These are phyloP conservation scores for Raddia distichophylla DNA, from an alignment of 176 grass and related monocot genomes.

Conservation along the genomic window DNA sequence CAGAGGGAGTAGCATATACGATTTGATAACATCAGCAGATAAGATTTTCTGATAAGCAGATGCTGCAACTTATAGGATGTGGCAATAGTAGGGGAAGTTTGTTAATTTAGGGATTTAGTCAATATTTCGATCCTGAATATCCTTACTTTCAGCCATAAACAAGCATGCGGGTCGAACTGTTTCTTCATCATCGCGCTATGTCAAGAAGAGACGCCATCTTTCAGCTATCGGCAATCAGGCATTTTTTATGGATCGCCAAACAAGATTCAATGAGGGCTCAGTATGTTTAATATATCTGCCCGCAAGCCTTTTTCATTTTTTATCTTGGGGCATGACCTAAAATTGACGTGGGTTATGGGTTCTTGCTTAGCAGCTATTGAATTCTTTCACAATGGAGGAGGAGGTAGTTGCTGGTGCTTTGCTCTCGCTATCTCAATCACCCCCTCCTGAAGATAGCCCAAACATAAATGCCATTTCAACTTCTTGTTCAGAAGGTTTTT, in stretches of 20 bases:
- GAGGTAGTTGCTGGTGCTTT: constrained; percentile 61
- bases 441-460: constrained; percentile 17
- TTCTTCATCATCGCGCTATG: constrained; percentile 38
- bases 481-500: constrained; percentile 52
- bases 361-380: constrained; percentile 40
- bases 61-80: not conserved
- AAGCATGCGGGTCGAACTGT: constrained; percentile 33
- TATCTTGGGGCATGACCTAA: not conserved
- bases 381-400: constrained; percentile 58
- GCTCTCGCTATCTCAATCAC: constrained; percentile 42
- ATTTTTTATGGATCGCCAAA: constrained; percentile 8
- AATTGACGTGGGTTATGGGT: constrained; percentile 13
- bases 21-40: not conserved
- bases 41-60: not conserved
- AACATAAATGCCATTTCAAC: constrained; percentile 37
- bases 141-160: constrained; percentile 64
- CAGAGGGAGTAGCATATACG: too few species aligned
- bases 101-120: not conserved
- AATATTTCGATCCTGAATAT: constrained; percentile 1
- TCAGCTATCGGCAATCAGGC: constrained; percentile 48
- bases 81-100: not conserved
- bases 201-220: constrained; percentile 58
- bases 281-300: constrained; percentile 16
- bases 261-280: constrained; percentile 21
- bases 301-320: not conserved